phyloP scores from a whole-genome alignment of 768 basidiomycete species.

The Atractiella rhizophila region DNA sequence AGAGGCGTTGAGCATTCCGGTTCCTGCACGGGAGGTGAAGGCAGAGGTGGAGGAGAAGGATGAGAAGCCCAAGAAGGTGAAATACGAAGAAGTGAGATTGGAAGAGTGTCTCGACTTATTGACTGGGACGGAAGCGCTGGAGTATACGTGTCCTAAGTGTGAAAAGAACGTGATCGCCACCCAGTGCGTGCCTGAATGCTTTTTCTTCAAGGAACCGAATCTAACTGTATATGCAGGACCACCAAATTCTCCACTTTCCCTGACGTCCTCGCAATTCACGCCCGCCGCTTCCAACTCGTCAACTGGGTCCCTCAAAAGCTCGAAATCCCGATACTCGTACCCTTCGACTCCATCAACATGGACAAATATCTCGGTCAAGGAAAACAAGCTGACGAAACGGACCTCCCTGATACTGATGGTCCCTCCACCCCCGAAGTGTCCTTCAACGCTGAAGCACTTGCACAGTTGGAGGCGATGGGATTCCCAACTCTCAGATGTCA shows the following conservation, averaged over 20 bases:
- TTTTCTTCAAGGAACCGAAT: neutral
- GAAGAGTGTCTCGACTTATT: constrained; percentile 36
- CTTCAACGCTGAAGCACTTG: constrained; percentile 50
- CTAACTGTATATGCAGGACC: constrained; percentile 27
- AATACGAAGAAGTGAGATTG: constrained; percentile 40
- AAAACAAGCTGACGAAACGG: constrained; percentile 40
- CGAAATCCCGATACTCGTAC: constrained; percentile 60
- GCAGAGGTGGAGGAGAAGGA: constrained; percentile 28
- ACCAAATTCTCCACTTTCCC: constrained; percentile 65
- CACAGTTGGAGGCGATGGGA: constrained; percentile 63
- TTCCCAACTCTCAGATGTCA: constrained; percentile 67
- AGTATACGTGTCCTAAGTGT: constrained; percentile 59
- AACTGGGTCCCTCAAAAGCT: constrained; percentile 94
- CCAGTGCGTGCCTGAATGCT: constrained; percentile 31
- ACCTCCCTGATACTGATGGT: constrained; percentile 35
- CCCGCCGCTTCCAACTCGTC: constrained; percentile 78
- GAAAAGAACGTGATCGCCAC: constrained; percentile 38
- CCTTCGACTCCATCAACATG: constrained; percentile 36
- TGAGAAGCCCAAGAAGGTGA: constrained; percentile 27
- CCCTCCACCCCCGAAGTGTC: neutral
- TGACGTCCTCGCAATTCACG: constrained; percentile 60
- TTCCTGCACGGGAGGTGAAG: constrained; percentile 27
- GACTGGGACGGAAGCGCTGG: constrained; percentile 32
- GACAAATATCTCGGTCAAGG: constrained; percentile 45
- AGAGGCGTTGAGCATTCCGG: constrained; percentile 55